A percentile compares a stretch with the other conserved stretches of the same genome.
Conservation (phyloP, 805 yeast genomes). For the Sporopachydermia quercuum region DNA sequence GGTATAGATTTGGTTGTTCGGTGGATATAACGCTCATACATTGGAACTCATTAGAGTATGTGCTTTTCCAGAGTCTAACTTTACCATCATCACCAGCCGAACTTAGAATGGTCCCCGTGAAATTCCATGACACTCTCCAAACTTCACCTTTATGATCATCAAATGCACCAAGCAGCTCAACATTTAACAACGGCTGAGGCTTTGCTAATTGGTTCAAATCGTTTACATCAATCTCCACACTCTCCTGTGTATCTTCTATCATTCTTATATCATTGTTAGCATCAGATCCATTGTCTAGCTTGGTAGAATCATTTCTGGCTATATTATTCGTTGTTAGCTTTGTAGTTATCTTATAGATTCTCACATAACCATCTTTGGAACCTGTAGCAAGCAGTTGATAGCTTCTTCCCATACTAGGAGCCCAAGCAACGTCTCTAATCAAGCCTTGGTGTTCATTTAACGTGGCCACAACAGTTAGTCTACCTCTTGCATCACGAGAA, state of each 20-base stretch:
- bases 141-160: slow-evolving; percentile 78
- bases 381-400: slow-evolving; percentile 88
- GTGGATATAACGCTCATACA: slow-evolving; percentile 79
- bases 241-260: background rate
- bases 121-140: slow-evolving; percentile 93
- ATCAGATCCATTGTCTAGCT: slow-evolving; percentile 6
- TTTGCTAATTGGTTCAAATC: background rate
- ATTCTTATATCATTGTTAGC: slow-evolving; percentile 7
- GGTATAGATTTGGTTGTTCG: slow-evolving; percentile 20
- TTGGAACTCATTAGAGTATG: slow-evolving; percentile 73
- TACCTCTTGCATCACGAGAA: slow-evolving; percentile 34
- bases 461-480: slow-evolving; percentile 40
- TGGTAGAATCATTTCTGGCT: slow-evolving; percentile 5
- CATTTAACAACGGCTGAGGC: slow-evolving; percentile 17
- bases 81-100: slow-evolving; percentile 94
- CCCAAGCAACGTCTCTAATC: slow-evolving; percentile 87
- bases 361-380: slow-evolving; percentile 84
- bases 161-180: slow-evolving; percentile 51
- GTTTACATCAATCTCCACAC: background rate
- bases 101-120: slow-evolving; percentile 82
- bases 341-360: slow-evolving; percentile 66
- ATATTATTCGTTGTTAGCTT: slow-evolving; percentile 7
- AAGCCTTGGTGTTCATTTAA: slow-evolving; percentile 78
- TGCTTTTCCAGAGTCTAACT: slow-evolving; percentile 82
- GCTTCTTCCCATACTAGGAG: slow-evolving; percentile 87